phyloP scores from a whole-genome alignment of 2,329 filamentous ascomycete genomes.

The Fusarium chaquense region DNA sequence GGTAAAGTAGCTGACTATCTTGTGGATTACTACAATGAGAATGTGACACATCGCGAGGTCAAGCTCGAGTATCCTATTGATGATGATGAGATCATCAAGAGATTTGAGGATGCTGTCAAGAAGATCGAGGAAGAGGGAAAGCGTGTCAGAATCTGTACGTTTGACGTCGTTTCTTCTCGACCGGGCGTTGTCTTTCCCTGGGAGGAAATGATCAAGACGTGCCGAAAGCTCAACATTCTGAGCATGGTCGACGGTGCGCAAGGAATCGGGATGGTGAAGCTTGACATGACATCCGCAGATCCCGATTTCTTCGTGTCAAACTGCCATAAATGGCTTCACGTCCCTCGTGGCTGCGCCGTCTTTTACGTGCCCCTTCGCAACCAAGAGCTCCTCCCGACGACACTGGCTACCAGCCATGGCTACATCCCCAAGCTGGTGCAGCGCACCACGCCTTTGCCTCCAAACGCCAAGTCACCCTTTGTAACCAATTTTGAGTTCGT shows the following conservation, averaged over 20 bases:
- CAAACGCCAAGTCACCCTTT: constrained; percentile 67
- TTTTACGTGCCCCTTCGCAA: constrained; percentile 83
- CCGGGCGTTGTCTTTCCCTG: constrained; percentile 87
- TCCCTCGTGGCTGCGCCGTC: constrained; percentile 82
- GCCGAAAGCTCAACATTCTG: constrained; percentile 74
- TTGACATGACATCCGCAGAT: constrained; percentile 75
- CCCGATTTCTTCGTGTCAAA: constrained; percentile 91
- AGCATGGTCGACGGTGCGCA: constrained; percentile 89
- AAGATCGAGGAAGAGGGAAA: constrained; percentile 67
- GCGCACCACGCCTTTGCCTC: constrained; percentile 58
- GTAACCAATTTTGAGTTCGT: constrained; percentile 80
- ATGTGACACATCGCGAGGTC: constrained; percentile 65
- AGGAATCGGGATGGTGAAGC: constrained; percentile 79
- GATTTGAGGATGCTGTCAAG: constrained; percentile 70
- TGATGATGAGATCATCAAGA: constrained; percentile 72
- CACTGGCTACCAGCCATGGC: constrained; percentile 84
- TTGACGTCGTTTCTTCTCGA: constrained; percentile 83
- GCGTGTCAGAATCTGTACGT: constrained; percentile 72
- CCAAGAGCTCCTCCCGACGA: constrained; percentile 78
- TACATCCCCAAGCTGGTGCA: constrained; percentile 65
- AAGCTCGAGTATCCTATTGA: constrained; percentile 75
- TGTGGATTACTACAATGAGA: constrained; percentile 70
- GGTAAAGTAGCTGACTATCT: constrained; percentile 78
- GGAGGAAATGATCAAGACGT: constrained; percentile 72
- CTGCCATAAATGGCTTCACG: constrained; percentile 90